These are phyloP conservation scores for Collybia mongolica DNA, from an alignment of 768 basidiomycete species.

Conservation along the genomic window DNA sequence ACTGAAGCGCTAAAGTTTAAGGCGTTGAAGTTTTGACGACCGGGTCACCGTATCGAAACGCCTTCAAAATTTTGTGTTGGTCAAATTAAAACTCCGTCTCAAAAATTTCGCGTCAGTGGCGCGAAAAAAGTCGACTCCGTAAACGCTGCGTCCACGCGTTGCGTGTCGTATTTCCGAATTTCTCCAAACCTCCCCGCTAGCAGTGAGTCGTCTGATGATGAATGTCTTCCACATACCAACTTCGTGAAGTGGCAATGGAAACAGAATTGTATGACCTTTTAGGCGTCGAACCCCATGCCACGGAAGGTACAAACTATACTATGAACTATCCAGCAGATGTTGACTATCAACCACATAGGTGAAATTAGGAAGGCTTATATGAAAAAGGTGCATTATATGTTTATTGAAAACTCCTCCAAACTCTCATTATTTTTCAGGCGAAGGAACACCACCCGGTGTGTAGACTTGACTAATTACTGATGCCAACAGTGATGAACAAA, in stretches of 20 bases:
- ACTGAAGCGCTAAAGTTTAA: constrained; percentile 8
- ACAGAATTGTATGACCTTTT: constrained; percentile 87
- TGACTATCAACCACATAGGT: constrained; percentile 32
- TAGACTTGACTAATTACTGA: constrained; percentile 1
- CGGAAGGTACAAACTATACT: constrained; percentile 52
- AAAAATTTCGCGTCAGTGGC: constrained; percentile 22
- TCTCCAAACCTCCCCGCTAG: not conserved
- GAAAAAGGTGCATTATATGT: constrained; percentile 64
- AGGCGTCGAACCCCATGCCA: constrained; percentile 67
- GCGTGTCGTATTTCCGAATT: constrained; percentile 1
- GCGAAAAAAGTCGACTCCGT: constrained; percentile 6
- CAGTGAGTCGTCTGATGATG: constrained; percentile 2
- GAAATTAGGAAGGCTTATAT: constrained; percentile 96
- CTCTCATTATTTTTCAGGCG: constrained; percentile 48
- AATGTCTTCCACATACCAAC: not conserved
- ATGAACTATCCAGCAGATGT: not conserved
- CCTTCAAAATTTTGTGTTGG: not conserved
- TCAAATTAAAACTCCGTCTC: constrained; percentile 30
- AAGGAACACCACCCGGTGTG: constrained; percentile 84
- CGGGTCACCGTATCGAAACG: no score
- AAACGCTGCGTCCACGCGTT: constrained; percentile 6
- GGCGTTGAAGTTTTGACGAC: no score
- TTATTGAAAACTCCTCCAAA: constrained; percentile 11
- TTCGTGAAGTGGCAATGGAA: constrained; percentile 61
- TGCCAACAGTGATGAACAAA: not conserved